Evolutionary conservation across 176 grass and related monocot genomes (phyloP).

Genomic region (Oryza punctata): DNA sequence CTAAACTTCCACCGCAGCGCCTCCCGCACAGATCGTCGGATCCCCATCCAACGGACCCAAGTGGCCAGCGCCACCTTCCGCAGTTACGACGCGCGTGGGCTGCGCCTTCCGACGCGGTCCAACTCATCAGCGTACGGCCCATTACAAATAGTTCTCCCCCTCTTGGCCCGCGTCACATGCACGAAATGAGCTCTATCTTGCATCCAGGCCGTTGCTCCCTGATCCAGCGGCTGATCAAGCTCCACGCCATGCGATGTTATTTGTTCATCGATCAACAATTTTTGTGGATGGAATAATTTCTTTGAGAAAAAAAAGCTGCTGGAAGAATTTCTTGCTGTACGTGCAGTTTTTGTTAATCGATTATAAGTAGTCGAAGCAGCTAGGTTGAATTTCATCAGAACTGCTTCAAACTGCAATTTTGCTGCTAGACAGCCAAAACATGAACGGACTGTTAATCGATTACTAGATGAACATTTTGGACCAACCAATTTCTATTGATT

Average conservation of each 20-base stretch:
- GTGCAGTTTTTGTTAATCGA: too few relatives aligned
- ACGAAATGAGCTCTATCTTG: neutral
- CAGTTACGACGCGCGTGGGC: neutral
- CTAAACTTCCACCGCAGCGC: neutral
- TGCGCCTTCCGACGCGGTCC: neutral
- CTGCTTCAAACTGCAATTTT: too few relatives aligned
- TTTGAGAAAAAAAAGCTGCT: too few relatives aligned
- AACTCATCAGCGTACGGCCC: neutral
- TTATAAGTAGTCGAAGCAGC: neutral
- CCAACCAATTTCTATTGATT: neutral
- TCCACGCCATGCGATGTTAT: neutral
- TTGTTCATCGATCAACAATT: neutral
- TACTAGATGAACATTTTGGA: neutral
- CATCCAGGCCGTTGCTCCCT: neutral
- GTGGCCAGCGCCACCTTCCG: neutral
- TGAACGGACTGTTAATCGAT: neutral
- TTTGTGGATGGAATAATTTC: too few relatives aligned
- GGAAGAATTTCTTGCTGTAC: neutral
- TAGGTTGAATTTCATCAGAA: neutral
- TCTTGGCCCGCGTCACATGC: too few relatives aligned
- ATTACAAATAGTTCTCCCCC: too few relatives aligned
- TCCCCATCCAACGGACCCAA: neutral
- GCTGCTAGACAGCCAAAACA: too few relatives aligned
- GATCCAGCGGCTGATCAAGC: neutral
- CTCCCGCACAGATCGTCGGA: neutral